These are phyloP conservation scores for Davidsoniella virescens DNA, from an alignment of 2,329 filamentous ascomycete genomes.

Conservation along the genomic window DNA sequence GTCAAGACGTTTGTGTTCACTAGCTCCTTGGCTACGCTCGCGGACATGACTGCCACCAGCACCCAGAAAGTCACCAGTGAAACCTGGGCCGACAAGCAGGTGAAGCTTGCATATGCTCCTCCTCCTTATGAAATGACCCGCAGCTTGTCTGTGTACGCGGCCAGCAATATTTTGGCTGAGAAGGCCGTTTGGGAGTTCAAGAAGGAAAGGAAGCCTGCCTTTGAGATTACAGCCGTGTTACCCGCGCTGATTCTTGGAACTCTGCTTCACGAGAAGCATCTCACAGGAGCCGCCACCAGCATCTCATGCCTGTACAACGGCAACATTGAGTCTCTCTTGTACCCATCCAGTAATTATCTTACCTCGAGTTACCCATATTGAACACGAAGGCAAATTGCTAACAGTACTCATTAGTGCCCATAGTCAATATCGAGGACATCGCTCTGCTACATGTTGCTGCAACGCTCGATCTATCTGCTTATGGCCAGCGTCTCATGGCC, in stretches of 20 bases:
- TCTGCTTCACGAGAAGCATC: background rate
- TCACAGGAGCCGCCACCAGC: background rate
- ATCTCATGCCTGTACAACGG: background rate
- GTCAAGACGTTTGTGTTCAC: constrained; percentile 27
- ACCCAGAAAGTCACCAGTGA: constrained; percentile 15
- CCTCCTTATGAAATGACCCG: constrained; percentile 19
- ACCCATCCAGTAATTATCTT: background rate
- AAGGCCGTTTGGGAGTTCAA: constrained; percentile 22
- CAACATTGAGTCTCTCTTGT: too few species aligned
- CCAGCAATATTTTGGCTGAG: constrained; percentile 23
- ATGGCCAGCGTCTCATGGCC: constrained; percentile 17
- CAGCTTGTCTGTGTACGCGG: constrained; percentile 19
- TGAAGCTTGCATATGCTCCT: constrained; percentile 20
- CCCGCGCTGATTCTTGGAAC: background rate
- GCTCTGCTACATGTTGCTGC: constrained; percentile 18
- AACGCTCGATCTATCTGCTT: constrained; percentile 15
- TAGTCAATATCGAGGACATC: constrained; percentile 16
- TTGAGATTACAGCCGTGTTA: constrained; percentile 13
- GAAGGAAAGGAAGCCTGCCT: constrained; percentile 18
- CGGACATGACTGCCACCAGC: constrained; percentile 8
- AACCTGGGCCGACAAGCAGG: constrained; percentile 22
- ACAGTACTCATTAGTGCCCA: constrained; percentile 6
- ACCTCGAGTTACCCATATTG: too few species aligned
- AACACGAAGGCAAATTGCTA: too few species aligned
- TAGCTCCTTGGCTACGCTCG: constrained; percentile 19